These are phyloP conservation scores for Leccinum uliginosum DNA, from an alignment of 768 basidiomycete species.

Conservation along the genomic window DNA sequence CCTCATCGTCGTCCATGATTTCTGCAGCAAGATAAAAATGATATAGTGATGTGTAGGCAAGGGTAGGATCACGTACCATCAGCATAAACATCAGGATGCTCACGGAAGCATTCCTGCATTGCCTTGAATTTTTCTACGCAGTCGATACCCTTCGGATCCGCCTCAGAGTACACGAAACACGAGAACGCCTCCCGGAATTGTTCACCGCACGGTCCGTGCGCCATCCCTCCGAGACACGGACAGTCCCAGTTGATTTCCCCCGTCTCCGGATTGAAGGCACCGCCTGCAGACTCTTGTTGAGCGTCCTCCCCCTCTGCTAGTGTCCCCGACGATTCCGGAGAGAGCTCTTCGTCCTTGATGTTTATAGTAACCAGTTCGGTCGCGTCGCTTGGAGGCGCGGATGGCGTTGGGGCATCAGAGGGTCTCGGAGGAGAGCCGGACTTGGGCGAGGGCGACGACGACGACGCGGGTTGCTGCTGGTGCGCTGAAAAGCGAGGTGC, in stretches of 20 bases:
- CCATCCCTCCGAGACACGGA: constrained; percentile 98
- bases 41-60: constrained; percentile 3
- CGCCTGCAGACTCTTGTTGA: constrained; percentile 31
- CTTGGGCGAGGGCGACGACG: constrained; percentile 1
- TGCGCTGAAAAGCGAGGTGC: not conserved
- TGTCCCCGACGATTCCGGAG: constrained; percentile 3
- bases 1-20: constrained; percentile 68
- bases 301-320: constrained; percentile 21
- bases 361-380: constrained; percentile 2
- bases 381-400: constrained; percentile 17
- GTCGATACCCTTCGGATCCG: constrained; percentile 95
- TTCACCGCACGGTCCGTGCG: constrained; percentile 90
- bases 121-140: constrained; percentile 96
- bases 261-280: constrained; percentile 91
- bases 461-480: not conserved
- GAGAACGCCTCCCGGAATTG: constrained; percentile 95
- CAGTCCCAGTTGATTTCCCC: constrained; percentile 99
- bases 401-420: constrained; percentile 19
- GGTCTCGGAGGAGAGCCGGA: constrained; percentile 5
- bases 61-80: constrained; percentile 58
- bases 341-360: constrained; percentile 6
- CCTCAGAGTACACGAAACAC: constrained; percentile 92
- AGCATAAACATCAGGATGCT: constrained; percentile 93
- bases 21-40: constrained; percentile 34
- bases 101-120: constrained; percentile 98